A percentile compares a stretch with the other conserved stretches of the same genome.
These are phyloP conservation scores for Penicillium steckii DNA, from an alignment of 495 filamentous ascomycete species.

Conservation along the genomic window DNA sequence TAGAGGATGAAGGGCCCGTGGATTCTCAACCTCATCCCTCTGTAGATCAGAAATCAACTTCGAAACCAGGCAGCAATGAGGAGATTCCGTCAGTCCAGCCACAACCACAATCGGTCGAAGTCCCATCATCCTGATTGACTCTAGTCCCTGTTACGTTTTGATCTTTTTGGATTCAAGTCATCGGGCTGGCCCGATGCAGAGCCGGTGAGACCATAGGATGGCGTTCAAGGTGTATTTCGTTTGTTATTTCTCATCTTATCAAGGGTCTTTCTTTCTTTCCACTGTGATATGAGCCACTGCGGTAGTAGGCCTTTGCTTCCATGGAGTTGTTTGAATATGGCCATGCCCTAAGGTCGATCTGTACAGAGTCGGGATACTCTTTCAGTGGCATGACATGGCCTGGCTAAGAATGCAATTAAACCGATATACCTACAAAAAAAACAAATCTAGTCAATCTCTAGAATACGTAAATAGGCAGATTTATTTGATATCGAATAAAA, in stretches of 20 bases:
- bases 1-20: conserved; percentile 2
- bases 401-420: too few relatives aligned
- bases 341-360: not conserved
- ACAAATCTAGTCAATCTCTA: too few relatives aligned
- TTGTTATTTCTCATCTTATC: not conserved
- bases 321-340: not conserved
- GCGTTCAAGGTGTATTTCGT: not conserved
- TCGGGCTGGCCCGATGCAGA: not conserved
- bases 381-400: not conserved
- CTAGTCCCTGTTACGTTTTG: not conserved
- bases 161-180: not conserved
- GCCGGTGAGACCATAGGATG: not conserved
- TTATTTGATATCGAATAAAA: too few relatives aligned
- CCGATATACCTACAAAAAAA: too few relatives aligned
- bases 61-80: conserved; percentile 3
- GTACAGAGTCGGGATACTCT: not conserved
- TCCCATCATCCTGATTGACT: conserved; percentile 4
- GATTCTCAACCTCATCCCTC: not conserved
- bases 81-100: not conserved
- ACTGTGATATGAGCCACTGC: not conserved
- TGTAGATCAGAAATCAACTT: conserved; percentile 8
- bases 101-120: too few relatives aligned
- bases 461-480: too few relatives aligned
- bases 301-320: not conserved
- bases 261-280: too few relatives aligned